Conservation (phyloP, 345 rosid genomes). For the Litchi chinensis region DNA sequence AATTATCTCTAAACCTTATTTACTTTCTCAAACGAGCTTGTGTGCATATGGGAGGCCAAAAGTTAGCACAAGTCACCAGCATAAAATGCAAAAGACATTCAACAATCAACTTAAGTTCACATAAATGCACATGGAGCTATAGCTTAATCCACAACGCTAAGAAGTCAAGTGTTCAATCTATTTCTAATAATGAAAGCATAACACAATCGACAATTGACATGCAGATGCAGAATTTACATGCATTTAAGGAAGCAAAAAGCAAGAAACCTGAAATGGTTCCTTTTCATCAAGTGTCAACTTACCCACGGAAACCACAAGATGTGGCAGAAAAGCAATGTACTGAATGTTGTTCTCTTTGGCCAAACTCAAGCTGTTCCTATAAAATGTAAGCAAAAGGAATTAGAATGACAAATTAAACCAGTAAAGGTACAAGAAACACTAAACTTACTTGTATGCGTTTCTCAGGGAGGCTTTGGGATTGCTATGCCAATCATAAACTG, state of each 20-base stretch:
- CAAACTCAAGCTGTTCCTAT: slow-evolving; percentile 43
- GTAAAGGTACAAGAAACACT: not conserved
- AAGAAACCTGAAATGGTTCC: not conserved
- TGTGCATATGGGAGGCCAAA: not conserved
- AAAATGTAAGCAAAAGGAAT: not conserved
- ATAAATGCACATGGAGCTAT: not conserved
- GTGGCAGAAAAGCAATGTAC: slow-evolving; percentile 82
- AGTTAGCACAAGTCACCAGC: not conserved
- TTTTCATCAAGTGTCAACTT: not conserved
- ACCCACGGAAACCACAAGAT: not conserved
- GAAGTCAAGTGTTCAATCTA: too few relatives aligned
- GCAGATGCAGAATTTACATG: too few relatives aligned
- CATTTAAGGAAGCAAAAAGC: too few relatives aligned
- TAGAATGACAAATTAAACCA: slow-evolving; percentile 11
- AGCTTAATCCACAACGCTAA: not conserved
- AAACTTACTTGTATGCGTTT: slow-evolving; percentile 61
- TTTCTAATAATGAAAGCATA: too few relatives aligned
- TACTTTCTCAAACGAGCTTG: too few relatives aligned
- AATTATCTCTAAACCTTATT: too few relatives aligned
- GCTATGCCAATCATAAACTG: slow-evolving; percentile 45
- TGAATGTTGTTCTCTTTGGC: slow-evolving; percentile 70
- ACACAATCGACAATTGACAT: too few relatives aligned
- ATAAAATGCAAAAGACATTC: not conserved
- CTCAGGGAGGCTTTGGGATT: slow-evolving; percentile 55
- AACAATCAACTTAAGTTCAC: not conserved